A percentile compares a stretch with the other conserved stretches of the same genome.
These are phyloP conservation scores for Amanita inopinata DNA, from an alignment of 768 basidiomycete species.

Conservation along the genomic window DNA sequence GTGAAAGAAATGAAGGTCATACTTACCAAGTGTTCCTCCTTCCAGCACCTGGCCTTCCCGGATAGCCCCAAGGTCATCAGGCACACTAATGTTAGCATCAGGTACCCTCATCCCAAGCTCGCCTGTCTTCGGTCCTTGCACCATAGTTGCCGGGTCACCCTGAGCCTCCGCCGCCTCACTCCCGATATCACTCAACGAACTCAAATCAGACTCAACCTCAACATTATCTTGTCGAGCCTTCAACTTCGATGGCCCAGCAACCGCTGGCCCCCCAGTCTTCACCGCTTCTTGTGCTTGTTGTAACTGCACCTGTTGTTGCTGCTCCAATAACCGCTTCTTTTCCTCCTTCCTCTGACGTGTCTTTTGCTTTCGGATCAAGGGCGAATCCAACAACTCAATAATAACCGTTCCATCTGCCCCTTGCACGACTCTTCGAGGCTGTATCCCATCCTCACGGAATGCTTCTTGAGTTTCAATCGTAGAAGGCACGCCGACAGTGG, in stretches of 20 bases:
- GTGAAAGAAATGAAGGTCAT: neutral
- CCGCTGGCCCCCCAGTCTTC: slow-evolving; percentile 8
- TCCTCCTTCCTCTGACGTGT: slow-evolving; percentile 35
- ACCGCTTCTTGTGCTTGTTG: neutral
- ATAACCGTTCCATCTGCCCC: slow-evolving; percentile 42
- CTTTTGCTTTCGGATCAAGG: slow-evolving; percentile 54
- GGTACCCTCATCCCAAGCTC: slow-evolving; percentile 5
- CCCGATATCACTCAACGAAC: slow-evolving; percentile 9
- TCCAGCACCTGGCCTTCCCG: slow-evolving; percentile 1
- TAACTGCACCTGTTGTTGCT: slow-evolving; percentile 14
- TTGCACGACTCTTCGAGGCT: slow-evolving; percentile 18
- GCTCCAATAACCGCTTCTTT: slow-evolving; percentile 17
- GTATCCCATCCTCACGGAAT: slow-evolving; percentile 12
- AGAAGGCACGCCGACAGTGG: neutral
- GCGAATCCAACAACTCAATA: slow-evolving; percentile 67
- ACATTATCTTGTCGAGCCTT: neutral
- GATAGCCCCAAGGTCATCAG: slow-evolving; percentile 11
- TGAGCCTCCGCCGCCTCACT: slow-evolving; percentile 3
- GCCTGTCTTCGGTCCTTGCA: slow-evolving; percentile 3
- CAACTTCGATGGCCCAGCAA: slow-evolving; percentile 3
- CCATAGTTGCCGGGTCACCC: slow-evolving; percentile 2
- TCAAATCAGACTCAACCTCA: slow-evolving; percentile 9
- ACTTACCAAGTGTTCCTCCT: slow-evolving; percentile 56
- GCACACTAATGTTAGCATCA: slow-evolving; percentile 13
- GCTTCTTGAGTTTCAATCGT: slow-evolving; percentile 4